Evolutionary conservation across 345 rosid genomes (phyloP).

Genomic region (Arabis alpina): DNA sequence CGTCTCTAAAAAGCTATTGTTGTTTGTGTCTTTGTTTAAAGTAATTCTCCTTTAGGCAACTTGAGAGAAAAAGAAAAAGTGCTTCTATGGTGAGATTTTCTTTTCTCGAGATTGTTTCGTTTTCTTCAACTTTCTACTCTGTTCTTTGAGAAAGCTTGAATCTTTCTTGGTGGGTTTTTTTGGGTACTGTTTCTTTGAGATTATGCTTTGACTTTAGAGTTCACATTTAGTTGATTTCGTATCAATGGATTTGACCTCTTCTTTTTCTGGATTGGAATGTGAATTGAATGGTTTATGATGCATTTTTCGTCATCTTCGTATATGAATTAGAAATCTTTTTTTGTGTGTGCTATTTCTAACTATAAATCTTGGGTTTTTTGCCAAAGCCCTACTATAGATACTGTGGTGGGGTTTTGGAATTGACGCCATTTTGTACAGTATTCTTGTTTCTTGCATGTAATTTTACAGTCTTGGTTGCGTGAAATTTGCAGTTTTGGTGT

Average conservation of each 20-base stretch:
- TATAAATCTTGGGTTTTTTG: conserved; percentile 1
- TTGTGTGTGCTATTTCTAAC: neutral
- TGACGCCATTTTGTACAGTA: neutral
- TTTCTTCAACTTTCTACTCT: neutral
- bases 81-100: conserved; percentile 28
- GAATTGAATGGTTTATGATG: neutral
- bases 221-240: neutral
- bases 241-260: neutral
- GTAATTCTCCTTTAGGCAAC: neutral
- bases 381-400: neutral
- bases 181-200: neutral
- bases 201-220: neutral
- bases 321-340: neutral
- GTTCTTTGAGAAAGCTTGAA: neutral
- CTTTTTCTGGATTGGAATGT: neutral
- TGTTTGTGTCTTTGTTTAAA: no score
- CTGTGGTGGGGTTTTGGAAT: neutral
- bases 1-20: neutral
- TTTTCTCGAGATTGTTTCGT: neutral
- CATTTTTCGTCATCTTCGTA: neutral
- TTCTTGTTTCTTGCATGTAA: conserved; percentile 2
- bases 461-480: neutral
- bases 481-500: neutral
- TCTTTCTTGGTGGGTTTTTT: neutral
- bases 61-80: neutral